phyloP scores from a whole-genome alignment of 2,329 filamentous ascomycete species.

The Stachybotrys chartarum region DNA sequence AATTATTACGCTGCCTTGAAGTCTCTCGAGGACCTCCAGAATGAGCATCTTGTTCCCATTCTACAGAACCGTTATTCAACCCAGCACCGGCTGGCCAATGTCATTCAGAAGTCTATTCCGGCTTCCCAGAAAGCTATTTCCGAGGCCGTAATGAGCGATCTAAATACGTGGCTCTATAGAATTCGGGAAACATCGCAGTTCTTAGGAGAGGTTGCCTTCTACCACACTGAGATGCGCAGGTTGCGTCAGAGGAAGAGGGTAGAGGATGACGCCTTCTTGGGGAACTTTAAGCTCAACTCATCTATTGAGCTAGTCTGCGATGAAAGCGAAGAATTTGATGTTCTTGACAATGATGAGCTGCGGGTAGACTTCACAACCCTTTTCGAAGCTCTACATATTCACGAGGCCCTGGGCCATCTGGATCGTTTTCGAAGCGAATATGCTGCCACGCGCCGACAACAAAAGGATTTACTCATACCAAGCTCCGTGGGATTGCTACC shows the following conservation, averaged over 20 bases:
- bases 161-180: constrained; percentile 94
- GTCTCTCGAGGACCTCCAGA: constrained; percentile 90
- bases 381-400: constrained; percentile 93
- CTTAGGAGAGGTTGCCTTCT: constrained; percentile 91
- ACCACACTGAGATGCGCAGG: constrained; percentile 84
- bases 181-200: constrained; percentile 96
- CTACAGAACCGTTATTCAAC: constrained; percentile 80
- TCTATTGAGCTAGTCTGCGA: constrained; percentile 93
- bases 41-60: constrained; percentile 74
- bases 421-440: constrained; percentile 91
- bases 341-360: constrained; percentile 90
- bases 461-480: constrained; percentile 86
- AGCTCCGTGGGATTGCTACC: constrained; percentile 67
- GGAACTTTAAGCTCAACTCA: constrained; percentile 87
- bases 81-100: constrained; percentile 87
- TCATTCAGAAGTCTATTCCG: constrained; percentile 94
- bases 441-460: constrained; percentile 78
- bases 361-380: constrained; percentile 92
- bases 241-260: constrained; percentile 76
- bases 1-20: constrained; percentile 94
- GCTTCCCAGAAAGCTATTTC: constrained; percentile 88
- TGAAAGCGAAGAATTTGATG: constrained; percentile 91
- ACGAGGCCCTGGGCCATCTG: constrained; percentile 85
- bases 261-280: constrained; percentile 66
- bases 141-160: constrained; percentile 91